Conservation (phyloP, 2,329 filamentous ascomycete species). For the Ilyonectria destructans region DNA sequence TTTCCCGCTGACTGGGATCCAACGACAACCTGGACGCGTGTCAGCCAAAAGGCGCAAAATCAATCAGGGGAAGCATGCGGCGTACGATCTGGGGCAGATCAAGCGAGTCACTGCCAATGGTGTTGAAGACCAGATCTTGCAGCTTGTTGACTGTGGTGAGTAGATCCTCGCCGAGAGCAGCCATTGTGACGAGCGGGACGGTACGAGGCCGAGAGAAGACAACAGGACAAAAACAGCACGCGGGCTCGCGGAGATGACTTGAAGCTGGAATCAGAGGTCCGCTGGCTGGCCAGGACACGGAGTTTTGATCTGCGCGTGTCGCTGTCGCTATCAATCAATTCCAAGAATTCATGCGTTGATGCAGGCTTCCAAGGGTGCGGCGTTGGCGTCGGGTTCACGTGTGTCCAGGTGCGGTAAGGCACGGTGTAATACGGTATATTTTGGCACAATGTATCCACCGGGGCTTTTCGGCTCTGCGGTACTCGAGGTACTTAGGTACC, state of each 20-base stretch:
- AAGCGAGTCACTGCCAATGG: constrained; percentile 97
- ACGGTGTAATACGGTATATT: constrained; percentile 13
- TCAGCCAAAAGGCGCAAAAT: constrained; percentile 37
- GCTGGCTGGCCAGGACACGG: constrained; percentile 39
- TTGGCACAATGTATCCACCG: constrained; percentile 31
- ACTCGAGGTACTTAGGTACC: constrained; percentile 7
- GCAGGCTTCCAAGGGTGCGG: constrained; percentile 37
- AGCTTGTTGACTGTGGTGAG: constrained; percentile 97
- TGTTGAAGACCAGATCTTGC: constrained; percentile 99
- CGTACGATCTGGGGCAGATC: constrained; percentile 98
- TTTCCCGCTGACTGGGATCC: constrained; percentile 99
- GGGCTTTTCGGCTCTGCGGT: constrained; percentile 35
- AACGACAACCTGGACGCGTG: constrained; percentile 84
- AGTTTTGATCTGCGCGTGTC: constrained; percentile 47
- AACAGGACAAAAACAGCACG: constrained; percentile 32
- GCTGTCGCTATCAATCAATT: constrained; percentile 48
- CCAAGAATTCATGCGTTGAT: constrained; percentile 50
- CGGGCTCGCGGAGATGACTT: constrained; percentile 34
- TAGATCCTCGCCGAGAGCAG: constrained; percentile 95
- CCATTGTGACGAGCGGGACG: constrained; percentile 73
- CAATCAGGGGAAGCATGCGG: constrained; percentile 45
- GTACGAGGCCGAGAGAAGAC: constrained; percentile 12
- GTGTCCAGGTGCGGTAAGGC: constrained; percentile 37
- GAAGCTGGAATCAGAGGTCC: constrained; percentile 41
- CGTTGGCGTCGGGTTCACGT: constrained; percentile 47